These are phyloP conservation scores for Coprinopsis sp. DNA, from an alignment of 768 basidiomycete genomes.

Conservation along the genomic window DNA sequence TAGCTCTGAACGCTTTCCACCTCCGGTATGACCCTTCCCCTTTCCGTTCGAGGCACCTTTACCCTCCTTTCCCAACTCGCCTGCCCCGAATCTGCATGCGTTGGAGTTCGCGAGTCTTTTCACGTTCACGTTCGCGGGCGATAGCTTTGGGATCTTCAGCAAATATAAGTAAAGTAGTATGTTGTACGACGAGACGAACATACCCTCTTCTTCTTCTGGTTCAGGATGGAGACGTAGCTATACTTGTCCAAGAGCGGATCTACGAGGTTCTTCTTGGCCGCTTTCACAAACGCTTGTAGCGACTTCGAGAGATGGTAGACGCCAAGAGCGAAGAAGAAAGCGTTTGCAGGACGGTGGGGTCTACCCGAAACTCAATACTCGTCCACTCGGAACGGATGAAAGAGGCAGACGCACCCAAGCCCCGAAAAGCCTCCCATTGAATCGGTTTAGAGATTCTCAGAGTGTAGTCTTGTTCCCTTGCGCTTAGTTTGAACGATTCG, in stretches of 20 bases:
- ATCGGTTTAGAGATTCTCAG: slow-evolving; percentile 44
- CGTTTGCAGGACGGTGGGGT: background rate
- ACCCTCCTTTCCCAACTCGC: too few species aligned
- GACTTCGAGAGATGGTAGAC: slow-evolving; percentile 39
- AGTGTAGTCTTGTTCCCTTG: slow-evolving; percentile 36
- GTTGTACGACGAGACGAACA: too few species aligned
- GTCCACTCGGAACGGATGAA: slow-evolving; percentile 26
- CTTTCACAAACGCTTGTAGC: slow-evolving; percentile 57
- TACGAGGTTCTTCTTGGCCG: slow-evolving; percentile 45
- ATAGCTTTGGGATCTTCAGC: too few species aligned
- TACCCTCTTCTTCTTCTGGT: background rate
- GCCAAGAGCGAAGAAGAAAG: background rate
- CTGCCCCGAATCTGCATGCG: too few species aligned
- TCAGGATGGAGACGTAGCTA: slow-evolving; percentile 27
- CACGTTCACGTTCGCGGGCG: too few species aligned
- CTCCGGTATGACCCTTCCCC: too few species aligned
- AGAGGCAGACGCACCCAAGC: slow-evolving; percentile 40
- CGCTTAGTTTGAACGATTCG: slow-evolving; percentile 39
- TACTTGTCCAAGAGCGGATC: slow-evolving; percentile 41
- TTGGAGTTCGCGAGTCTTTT: too few species aligned
- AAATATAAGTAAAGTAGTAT: too few species aligned
- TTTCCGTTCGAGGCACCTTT: too few species aligned
- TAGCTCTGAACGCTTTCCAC: too few species aligned
- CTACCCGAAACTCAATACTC: slow-evolving; percentile 17
- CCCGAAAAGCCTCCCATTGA: slow-evolving; percentile 59